Base-by-base conservation (phyloP, 2,329 filamentous ascomycete genomes). In the Aureobasidium sp. region DNA sequence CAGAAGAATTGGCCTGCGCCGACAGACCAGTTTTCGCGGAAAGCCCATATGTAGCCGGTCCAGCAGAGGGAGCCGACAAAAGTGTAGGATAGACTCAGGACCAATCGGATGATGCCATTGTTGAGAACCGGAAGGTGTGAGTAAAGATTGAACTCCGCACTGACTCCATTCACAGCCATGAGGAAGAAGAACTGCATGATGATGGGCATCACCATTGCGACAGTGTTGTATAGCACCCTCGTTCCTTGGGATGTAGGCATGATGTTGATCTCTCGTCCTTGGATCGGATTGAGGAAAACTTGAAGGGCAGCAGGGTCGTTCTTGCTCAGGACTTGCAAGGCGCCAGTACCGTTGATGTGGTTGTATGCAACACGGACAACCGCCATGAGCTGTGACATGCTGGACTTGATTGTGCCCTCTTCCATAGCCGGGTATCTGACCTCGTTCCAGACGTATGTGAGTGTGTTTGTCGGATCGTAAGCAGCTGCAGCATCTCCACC, bases 121-220 rank as follows among this genome's bases (percentile, higher is more conserved):
- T 67, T 69, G 25, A 45, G 61, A 2, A 72, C 65, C 21, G 65
- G 49, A 10, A 76, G 49, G 17, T 64, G 53, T n/a, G 60, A 64
- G 66, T 74, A 77, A 19, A 78, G 65, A 6, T 72, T 68, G 63
- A 74, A 74, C 46, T 72, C 66, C 3, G 59, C 62, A 45, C 70
- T 73, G n/a, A 79, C 67, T 15, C 74, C 76, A 64, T 79, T 79
- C 62, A 79, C 65, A 45, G 71, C 73, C 29, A 75, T 71, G 13
- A 79, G 67, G 63, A 74, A 79, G 70, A 79, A 79, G 69, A 79
- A 79, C 62, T 79, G 74, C 60, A 76, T 74, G 35, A 79, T 73
- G 11, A 79, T 65, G n/a, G 77, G 73, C 33, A 79, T 69, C 49
- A 77, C 74, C 55, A 78, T 73, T 3, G 72, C 69, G 7, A 78